Percentiles rank a stretch among this genome's conserved stretches.
Evolutionary conservation across 1,284 basidiomycete genomes (phyloP).

Genomic region (Athelia psychrophila): DNA sequence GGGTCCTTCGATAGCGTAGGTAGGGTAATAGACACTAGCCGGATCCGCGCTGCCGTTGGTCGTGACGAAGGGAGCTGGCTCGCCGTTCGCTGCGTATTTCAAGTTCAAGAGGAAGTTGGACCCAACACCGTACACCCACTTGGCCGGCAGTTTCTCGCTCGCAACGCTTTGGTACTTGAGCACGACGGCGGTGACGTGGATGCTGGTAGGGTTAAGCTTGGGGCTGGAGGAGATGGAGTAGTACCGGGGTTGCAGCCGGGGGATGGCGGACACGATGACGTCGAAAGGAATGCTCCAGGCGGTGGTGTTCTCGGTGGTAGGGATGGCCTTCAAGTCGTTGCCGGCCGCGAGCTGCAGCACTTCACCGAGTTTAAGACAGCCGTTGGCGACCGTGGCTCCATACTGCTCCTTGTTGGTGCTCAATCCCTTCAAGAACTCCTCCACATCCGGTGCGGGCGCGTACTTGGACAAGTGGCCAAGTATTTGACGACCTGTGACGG

Average conservation of each 20-base stretch:
- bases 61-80: conserved; percentile 44
- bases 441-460: conserved; percentile 81
- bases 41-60: conserved; percentile 32
- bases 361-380: conserved; percentile 89
- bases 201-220: conserved; percentile 83
- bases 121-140: conserved; percentile 82
- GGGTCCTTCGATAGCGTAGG: conserved; percentile 88
- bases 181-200: conserved; percentile 95
- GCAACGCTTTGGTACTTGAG: conserved; percentile 81
- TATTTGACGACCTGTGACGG: conserved; percentile 91
- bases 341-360: conserved; percentile 88
- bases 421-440: conserved; percentile 72
- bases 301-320: conserved; percentile 71
- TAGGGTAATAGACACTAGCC: conserved; percentile 50
- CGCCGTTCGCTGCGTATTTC: conserved; percentile 72
- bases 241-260: conserved; percentile 94
- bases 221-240: conserved; percentile 99
- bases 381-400: conserved; percentile 69
- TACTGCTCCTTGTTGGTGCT: conserved; percentile 90
- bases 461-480: conserved; percentile 86
- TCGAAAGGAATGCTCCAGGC: conserved; percentile 96
- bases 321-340: conserved; percentile 58
- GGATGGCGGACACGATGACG: conserved; percentile 89
- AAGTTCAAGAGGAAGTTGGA: conserved; percentile 93
- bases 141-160: conserved; percentile 47